Base-by-base conservation (phyloP, 108 stramenopile genomes). In the Skeletonema menzelii region DNA sequence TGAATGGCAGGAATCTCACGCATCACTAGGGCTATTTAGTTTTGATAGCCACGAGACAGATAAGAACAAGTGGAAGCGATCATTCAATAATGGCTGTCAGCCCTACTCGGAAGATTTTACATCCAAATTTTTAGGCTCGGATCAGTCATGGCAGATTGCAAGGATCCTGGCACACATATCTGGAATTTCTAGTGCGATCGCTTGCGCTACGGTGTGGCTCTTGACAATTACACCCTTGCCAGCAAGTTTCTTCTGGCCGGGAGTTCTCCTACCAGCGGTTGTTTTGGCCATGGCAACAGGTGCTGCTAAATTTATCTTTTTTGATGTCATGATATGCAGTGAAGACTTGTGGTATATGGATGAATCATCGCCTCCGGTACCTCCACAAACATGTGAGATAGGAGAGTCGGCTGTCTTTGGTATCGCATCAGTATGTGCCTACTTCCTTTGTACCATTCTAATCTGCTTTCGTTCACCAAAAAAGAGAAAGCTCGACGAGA, bases 221-320 rank as follows among this genome's bases (percentile, higher is more conserved):
- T 83, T 91, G 73, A 84, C 86, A 13, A 42, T 88, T 28, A 87
- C 82, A 26, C 90, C 90, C 22, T 46, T 91, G 10, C 90, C 90
- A 0, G 87, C 79, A 24, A 78, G 63, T 15, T 88, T 92, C 67
- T 82, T 89, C 46, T 93, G 92, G 92, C 84, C 92, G 3, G 87
- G 87, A 26, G 53, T 91, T n/a, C 64, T 93, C 5, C 61, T 93
- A 15, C 92, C 92, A 30, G 59, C 82, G 0, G 40, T 86, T 11
- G 68, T 93, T 60, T 67, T 90, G 40, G 69, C 86, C 10, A 86
- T 91, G 64, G 63, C 88, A 15, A 79, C 85, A 37, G 88, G 87
- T 40, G 85, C 78, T 35, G 87, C 89, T 12, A 93, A 91, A 56
- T 93, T 93, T 68, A 65, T 93, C 26, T 75, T 93, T 31, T 85